Evolutionary conservation across 140 eudicot genomes (phyloP).

Genomic region (Oenanthe javanica): DNA sequence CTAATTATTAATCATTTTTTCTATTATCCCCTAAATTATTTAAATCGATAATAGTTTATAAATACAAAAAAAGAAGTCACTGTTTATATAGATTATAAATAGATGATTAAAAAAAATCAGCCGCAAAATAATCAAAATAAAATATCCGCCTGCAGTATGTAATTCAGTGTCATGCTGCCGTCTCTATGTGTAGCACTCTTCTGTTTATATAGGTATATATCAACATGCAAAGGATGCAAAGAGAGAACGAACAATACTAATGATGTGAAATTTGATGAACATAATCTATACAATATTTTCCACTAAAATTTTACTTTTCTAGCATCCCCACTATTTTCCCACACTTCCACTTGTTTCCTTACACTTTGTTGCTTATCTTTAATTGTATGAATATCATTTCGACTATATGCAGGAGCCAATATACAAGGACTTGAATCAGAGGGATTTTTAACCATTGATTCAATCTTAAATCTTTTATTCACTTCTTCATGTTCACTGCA

Average conservation of each 20-base stretch:
- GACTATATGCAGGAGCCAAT: slow-evolving; percentile 8
- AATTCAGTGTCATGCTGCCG: too few species aligned
- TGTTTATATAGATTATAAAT: too few species aligned
- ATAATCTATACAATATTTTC: not conserved
- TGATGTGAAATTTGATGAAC: not conserved
- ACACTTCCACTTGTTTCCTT: slow-evolving; percentile 4
- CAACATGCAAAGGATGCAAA: not conserved
- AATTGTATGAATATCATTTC: not conserved
- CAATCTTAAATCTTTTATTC: slow-evolving; percentile 4
- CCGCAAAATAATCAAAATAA: too few species aligned
- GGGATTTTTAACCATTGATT: slow-evolving; percentile 7
- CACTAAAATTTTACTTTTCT: not conserved
- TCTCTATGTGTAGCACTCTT: not conserved
- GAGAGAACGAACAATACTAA: not conserved
- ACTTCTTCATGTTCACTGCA: not conserved
- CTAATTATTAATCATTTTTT: too few species aligned
- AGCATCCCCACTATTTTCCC: not conserved
- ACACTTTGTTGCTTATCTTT: not conserved
- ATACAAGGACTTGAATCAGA: slow-evolving; percentile 8
- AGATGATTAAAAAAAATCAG: too few species aligned
- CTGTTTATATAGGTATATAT: not conserved
- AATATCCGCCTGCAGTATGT: too few species aligned
- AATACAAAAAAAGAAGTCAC: too few species aligned
- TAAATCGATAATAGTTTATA: too few species aligned
- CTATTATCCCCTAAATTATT: too few species aligned